These are phyloP conservation scores for Scopulariopsis brevicaulis DNA, from an alignment of 2,329 filamentous ascomycete genomes.

Conservation along the genomic window DNA sequence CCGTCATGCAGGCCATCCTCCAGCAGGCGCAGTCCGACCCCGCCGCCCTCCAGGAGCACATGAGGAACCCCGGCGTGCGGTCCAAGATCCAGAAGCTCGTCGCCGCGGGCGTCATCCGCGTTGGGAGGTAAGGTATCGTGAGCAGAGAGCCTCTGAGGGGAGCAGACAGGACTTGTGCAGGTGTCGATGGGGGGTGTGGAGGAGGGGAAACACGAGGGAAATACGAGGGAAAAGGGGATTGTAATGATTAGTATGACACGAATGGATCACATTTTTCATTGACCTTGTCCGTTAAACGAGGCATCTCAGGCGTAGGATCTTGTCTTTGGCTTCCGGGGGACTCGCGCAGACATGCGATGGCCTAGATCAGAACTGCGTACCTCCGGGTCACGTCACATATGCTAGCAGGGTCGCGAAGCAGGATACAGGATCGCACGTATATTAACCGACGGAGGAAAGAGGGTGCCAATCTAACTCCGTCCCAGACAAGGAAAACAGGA, in stretches of 20 bases:
- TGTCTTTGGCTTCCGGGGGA: too few species aligned
- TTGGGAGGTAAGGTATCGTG: slow-evolving; percentile 34
- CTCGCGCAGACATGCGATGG: too few species aligned
- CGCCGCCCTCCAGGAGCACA: slow-evolving; percentile 87
- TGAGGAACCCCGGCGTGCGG: slow-evolving; percentile 80
- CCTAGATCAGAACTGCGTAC: too few species aligned
- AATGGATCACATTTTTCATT: background rate
- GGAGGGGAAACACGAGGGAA: background rate
- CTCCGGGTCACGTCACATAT: too few species aligned
- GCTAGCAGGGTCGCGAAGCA: too few species aligned
- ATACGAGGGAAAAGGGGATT: background rate
- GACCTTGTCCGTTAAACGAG: background rate
- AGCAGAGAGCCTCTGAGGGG: background rate
- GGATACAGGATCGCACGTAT: too few species aligned
- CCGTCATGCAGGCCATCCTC: slow-evolving; percentile 94
- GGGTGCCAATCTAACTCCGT: too few species aligned
- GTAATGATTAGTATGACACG: background rate
- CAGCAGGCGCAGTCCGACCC: slow-evolving; percentile 94
- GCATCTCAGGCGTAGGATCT: background rate
- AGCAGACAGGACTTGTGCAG: background rate
- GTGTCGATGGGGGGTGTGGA: background rate
- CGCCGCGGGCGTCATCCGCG: slow-evolving; percentile 80
- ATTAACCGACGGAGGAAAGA: too few species aligned
- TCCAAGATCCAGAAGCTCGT: slow-evolving; percentile 92
- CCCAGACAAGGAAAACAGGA: too few species aligned